phyloP scores from a whole-genome alignment of 345 rosid genomes.

The Physaria fendleri region DNA sequence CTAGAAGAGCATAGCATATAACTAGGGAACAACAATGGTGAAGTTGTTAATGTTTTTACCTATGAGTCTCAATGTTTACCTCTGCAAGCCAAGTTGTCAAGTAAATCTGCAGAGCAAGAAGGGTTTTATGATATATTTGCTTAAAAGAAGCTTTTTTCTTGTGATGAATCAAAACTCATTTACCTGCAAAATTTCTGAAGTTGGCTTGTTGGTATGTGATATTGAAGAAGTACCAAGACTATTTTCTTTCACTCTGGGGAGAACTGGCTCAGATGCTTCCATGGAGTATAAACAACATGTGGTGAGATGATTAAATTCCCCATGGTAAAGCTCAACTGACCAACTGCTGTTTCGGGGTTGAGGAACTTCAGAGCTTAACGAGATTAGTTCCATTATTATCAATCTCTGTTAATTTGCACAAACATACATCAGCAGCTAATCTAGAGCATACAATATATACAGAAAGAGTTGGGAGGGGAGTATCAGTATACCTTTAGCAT shows the following conservation, averaged over 20 bases:
- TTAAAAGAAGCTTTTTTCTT: neutral
- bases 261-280: conserved; percentile 40
- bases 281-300: conserved; percentile 43
- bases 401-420: conserved; percentile 41
- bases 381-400: conserved; percentile 47
- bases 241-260: conserved; percentile 41
- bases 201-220: conserved; percentile 35
- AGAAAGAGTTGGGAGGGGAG: neutral
- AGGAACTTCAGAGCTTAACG: conserved; percentile 41
- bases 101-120: conserved; percentile 42
- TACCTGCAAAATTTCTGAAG: conserved; percentile 59
- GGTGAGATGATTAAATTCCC: conserved; percentile 60
- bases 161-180: neutral
- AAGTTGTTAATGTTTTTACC: conserved; percentile 41
- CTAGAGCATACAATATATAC: neutral
- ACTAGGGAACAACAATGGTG: neutral
- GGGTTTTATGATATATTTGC: neutral
- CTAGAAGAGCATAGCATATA: neutral
- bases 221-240: conserved; percentile 25
- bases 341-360: conserved; percentile 37
- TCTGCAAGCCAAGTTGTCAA: conserved; percentile 85
- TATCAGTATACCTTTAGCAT: conserved; percentile 53
- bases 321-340: conserved; percentile 68
- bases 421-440: neutral
- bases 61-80: conserved; percentile 50